phyloP scores from a whole-genome alignment of 176 grass and related monocot genomes.

The Aegilops longissima region DNA sequence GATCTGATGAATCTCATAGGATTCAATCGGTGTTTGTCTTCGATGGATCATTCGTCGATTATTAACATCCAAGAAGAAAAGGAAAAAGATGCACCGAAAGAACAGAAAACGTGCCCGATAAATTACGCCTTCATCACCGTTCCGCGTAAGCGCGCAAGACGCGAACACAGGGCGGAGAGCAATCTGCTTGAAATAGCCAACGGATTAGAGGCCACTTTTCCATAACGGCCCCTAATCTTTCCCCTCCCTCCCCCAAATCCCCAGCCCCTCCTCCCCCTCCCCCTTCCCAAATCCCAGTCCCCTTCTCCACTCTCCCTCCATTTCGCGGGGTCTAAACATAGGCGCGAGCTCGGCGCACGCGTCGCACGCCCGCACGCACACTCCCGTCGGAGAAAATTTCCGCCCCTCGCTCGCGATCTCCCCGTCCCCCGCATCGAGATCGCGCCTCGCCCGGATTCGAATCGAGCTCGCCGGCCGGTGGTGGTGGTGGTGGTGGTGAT shows the following conservation, averaged over 20 bases:
- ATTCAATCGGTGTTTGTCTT: too few relatives aligned
- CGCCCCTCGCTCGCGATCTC: not conserved
- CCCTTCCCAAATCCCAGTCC: not conserved
- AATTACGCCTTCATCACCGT: not conserved
- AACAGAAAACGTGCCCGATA: not conserved
- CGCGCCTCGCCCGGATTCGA: not conserved
- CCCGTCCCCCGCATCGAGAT: not conserved
- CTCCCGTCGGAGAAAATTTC: not conserved
- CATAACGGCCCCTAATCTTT: constrained; percentile 3
- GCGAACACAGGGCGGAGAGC: not conserved
- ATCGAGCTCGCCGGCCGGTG: not conserved
- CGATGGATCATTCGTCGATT: too few relatives aligned
- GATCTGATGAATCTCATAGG: too few relatives aligned
- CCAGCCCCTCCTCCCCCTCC: not conserved
- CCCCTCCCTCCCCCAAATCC: not conserved
- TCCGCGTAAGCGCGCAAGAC: rapidly evolving
- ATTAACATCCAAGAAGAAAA: too few relatives aligned
- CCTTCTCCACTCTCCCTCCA: not conserved
- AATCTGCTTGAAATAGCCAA: not conserved
- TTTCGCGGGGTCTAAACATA: constrained; percentile 45
- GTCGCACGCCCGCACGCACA: not conserved
- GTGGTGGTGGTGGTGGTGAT: constrained; percentile 20
- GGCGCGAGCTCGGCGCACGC: constrained; percentile 31
- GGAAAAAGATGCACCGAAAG: too few relatives aligned
- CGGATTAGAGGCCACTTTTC: constrained; percentile 18